Percentiles rank a stretch among this genome's conserved stretches.
Conservation (phyloP, 345 rosid species). For the Chamaenerion angustifolium region DNA sequence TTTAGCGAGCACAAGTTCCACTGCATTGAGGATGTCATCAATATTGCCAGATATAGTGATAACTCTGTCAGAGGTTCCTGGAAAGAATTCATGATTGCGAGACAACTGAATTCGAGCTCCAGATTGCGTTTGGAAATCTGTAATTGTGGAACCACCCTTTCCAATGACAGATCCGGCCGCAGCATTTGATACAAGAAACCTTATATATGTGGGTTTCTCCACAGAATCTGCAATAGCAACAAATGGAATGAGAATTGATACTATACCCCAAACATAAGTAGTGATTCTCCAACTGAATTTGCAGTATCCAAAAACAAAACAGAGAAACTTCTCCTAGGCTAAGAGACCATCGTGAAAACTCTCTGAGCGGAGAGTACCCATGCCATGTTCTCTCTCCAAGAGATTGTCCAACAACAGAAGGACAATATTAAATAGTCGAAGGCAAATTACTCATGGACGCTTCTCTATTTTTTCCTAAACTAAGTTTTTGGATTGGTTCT, state of each 20-base stretch:
- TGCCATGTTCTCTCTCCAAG: too few species aligned
- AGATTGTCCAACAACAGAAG: too few species aligned
- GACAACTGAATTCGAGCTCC: slow-evolving; percentile 96
- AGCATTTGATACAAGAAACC: slow-evolving; percentile 94
- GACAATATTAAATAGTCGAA: too few species aligned
- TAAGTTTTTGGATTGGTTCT: too few species aligned
- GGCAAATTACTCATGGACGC: too few species aligned
- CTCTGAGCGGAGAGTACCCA: too few species aligned
- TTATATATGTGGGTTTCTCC: slow-evolving; percentile 69
- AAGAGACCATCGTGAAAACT: too few species aligned
- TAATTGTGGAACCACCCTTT: slow-evolving; percentile 94
- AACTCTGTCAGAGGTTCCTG: slow-evolving; percentile 89
- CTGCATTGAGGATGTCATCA: slow-evolving; percentile 66
- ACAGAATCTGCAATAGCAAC: slow-evolving; percentile 30
- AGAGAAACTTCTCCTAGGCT: too few species aligned
- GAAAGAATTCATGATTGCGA: slow-evolving; percentile 85
- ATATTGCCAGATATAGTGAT: slow-evolving; percentile 69
- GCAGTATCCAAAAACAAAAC: too few species aligned
- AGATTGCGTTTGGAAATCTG: slow-evolving; percentile 86
- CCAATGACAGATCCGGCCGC: slow-evolving; percentile 99
- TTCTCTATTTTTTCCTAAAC: too few species aligned
- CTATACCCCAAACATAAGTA: too few species aligned
- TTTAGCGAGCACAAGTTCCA: slow-evolving; percentile 78
- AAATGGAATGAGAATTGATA: neutral
- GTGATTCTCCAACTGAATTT: too few species aligned